Percentiles rank a stretch among this genome's conserved stretches.
phyloP scores from a whole-genome alignment of 108 stramenopile species.

The Skeletonema grethae region DNA sequence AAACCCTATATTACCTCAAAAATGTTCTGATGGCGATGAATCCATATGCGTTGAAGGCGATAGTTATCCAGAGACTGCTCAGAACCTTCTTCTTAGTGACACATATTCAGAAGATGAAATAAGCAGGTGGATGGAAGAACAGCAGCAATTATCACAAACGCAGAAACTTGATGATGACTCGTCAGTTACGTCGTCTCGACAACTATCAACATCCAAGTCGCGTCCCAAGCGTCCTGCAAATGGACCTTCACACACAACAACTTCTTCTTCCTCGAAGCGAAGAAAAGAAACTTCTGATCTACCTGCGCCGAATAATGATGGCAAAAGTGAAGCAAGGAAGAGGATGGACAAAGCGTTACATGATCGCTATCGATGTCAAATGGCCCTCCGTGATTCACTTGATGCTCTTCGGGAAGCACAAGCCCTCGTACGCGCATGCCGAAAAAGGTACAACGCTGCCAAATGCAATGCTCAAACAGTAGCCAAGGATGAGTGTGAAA shows the following conservation, averaged over 20 bases:
- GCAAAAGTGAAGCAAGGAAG: conserved; percentile 22
- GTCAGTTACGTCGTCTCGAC: neutral
- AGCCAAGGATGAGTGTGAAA: conserved; percentile 42
- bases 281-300: neutral
- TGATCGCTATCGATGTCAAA: conserved; percentile 29
- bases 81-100: conserved; percentile 2
- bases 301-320: neutral
- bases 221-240: neutral
- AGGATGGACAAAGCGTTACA: conserved; percentile 44
- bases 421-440: conserved; percentile 22
- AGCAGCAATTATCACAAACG: neutral
- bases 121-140: conserved; percentile 9
- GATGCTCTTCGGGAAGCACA: conserved; percentile 30
- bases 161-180: conserved; percentile 2
- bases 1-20: neutral
- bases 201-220: neutral
- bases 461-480: conserved; percentile 23
- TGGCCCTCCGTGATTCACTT: conserved; percentile 43
- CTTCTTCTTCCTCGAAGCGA: neutral
- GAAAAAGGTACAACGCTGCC: conserved; percentile 29
- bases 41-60: neutral
- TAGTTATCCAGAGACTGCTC: conserved; percentile 2
- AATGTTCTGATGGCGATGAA: neutral
- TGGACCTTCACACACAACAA: neutral
- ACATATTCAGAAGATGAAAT: conserved; percentile 9